Percentiles rank a stretch among this genome's conserved stretches.
Conservation (phyloP, 2,329 filamentous ascomycete genomes). For the Calonectria honghensis region DNA sequence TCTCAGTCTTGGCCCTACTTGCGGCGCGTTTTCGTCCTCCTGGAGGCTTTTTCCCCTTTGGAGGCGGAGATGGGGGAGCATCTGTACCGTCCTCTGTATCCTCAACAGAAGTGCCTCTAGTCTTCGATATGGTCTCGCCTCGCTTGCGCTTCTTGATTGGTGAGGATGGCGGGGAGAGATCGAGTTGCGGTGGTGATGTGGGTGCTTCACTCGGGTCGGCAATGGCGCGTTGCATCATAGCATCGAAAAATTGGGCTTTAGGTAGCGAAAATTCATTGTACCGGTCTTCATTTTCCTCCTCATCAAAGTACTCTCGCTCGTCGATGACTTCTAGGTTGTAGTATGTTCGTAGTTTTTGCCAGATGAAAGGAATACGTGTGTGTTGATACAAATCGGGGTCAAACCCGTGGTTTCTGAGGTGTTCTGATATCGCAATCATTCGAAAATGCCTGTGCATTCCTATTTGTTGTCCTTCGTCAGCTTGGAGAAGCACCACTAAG, state of each 20-base stretch:
- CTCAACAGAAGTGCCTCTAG: constrained; percentile 67
- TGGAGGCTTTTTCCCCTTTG: constrained; percentile 64
- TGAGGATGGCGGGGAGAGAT: constrained; percentile 60
- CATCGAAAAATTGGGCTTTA: constrained; percentile 64
- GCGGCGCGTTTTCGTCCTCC: constrained; percentile 66
- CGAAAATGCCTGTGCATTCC: constrained; percentile 96
- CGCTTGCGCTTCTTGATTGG: constrained; percentile 68
- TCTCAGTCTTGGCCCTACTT: constrained; percentile 64
- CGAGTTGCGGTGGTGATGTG: constrained; percentile 67
- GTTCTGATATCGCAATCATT: constrained; percentile 89
- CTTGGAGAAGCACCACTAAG: background rate
- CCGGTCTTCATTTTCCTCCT: constrained; percentile 74
- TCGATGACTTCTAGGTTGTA: constrained; percentile 93
- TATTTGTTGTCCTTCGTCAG: constrained; percentile 57
- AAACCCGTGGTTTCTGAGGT: constrained; percentile 87
- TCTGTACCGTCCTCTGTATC: constrained; percentile 69
- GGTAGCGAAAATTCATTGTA: constrained; percentile 82
- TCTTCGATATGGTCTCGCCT: constrained; percentile 60
- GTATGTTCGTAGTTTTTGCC: constrained; percentile 87
- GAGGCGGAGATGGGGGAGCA: constrained; percentile 58
- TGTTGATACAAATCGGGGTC: constrained; percentile 82
- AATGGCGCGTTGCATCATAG: constrained; percentile 67
- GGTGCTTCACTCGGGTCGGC: constrained; percentile 69
- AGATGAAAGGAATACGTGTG: constrained; percentile 92
- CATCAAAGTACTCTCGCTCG: constrained; percentile 84